Evolutionary conservation across 306 rosid species (phyloP).

Genomic region (Acacia confusa): DNA sequence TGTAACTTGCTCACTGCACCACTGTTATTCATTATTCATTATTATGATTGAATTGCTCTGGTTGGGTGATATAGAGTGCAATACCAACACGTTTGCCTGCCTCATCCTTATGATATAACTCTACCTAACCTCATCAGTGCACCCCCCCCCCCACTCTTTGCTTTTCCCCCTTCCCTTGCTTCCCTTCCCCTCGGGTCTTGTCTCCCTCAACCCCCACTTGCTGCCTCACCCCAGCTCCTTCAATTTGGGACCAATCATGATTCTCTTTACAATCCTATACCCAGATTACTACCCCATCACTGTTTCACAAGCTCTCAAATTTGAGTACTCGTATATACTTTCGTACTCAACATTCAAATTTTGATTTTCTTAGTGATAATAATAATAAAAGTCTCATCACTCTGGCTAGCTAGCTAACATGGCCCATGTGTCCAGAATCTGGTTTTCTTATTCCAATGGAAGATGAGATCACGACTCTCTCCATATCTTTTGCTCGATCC

Average conservation of each 20-base stretch:
- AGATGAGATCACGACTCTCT: neutral
- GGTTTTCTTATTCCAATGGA: neutral
- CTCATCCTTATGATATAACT: neutral
- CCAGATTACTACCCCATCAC: neutral
- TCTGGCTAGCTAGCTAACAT: neutral
- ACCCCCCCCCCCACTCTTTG: neutral
- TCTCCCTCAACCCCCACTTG: constrained; percentile 49
- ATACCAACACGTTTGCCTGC: constrained; percentile 24
- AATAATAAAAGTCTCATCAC: neutral
- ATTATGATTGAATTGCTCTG: neutral
- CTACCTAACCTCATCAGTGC: neutral
- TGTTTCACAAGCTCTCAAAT: too few relatives aligned
- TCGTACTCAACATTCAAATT: too few relatives aligned
- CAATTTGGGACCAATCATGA: neutral
- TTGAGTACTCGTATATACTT: too few relatives aligned
- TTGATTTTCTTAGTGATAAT: too few relatives aligned
- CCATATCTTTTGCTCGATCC: neutral
- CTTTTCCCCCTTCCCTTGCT: constrained; percentile 29
- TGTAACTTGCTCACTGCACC: neutral
- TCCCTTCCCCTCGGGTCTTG: constrained; percentile 20
- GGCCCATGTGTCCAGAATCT: neutral
- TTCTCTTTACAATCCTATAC: neutral
- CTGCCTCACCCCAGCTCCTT: neutral
- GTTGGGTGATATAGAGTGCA: neutral
- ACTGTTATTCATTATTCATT: neutral